These are phyloP conservation scores for Metschnikowia anglica DNA, from an alignment of 805 yeast species.

Conservation along the genomic window DNA sequence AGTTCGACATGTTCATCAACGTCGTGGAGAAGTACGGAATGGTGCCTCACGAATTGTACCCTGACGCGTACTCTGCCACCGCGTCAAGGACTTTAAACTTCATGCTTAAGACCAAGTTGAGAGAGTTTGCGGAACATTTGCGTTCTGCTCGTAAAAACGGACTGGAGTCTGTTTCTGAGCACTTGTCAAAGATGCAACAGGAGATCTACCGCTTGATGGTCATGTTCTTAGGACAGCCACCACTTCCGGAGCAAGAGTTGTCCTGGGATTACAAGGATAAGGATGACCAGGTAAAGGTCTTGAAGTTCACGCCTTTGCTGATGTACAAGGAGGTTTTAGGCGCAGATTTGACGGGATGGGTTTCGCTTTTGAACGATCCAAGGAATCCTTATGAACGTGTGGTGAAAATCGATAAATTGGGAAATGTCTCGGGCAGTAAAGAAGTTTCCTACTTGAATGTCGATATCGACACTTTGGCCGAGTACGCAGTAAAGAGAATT, in stretches of 20 bases:
- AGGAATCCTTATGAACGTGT: conserved; percentile 20
- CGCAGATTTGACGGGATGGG: conserved; percentile 18
- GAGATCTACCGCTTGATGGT: conserved; percentile 22
- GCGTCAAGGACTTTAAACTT: conserved; percentile 22
- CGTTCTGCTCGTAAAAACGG: conserved; percentile 9
- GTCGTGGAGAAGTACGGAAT: conserved; percentile 23
- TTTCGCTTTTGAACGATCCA: conserved; percentile 24
- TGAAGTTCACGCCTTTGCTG: conserved; percentile 21
- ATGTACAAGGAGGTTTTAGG: conserved; percentile 20
- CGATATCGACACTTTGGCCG: conserved; percentile 17
- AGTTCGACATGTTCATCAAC: conserved; percentile 23
- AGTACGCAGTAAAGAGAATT: conserved; percentile 19
- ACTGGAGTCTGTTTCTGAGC: background rate
- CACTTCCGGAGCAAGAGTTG: conserved; percentile 14
- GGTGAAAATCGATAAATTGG: conserved; percentile 20
- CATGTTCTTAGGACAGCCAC: conserved; percentile 24
- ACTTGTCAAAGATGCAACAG: conserved; percentile 17
- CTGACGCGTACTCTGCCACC: conserved; percentile 22
- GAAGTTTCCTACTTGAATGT: conserved; percentile 22
- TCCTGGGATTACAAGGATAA: conserved; percentile 22
- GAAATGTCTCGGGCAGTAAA: conserved; percentile 22
- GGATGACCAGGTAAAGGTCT: conserved; percentile 14
- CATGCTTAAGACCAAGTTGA: conserved; percentile 22
- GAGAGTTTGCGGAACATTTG: conserved; percentile 23
- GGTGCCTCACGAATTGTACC: conserved; percentile 21